A percentile compares a stretch with the other conserved stretches of the same genome.
Evolutionary conservation across 1,284 basidiomycete genomes (phyloP).

Genomic region (Hemileia vastatrix): DNA sequence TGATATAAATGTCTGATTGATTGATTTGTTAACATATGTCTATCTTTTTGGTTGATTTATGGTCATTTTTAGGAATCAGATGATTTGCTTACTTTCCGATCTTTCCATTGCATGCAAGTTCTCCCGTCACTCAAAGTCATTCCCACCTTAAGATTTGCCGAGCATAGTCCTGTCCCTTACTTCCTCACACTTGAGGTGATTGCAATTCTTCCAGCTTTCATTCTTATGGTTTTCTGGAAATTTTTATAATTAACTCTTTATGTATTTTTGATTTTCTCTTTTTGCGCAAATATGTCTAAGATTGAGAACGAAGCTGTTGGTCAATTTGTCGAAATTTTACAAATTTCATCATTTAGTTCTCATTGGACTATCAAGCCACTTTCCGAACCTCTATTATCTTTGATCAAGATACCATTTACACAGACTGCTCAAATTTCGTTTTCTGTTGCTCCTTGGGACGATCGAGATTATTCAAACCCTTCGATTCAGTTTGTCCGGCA

Average conservation of each 20-base stretch:
- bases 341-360: conserved; percentile 12
- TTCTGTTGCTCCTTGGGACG: not conserved
- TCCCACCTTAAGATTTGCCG: conserved; percentile 51
- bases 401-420: not conserved
- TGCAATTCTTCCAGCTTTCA: not conserved
- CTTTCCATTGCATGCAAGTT: conserved; percentile 56
- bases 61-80: conserved; percentile 41
- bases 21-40: not conserved
- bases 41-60: conserved; percentile 41
- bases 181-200: conserved; percentile 51
- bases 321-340: conserved; percentile 17
- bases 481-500: not conserved
- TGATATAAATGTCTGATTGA: not conserved
- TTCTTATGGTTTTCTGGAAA: not conserved
- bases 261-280: not conserved
- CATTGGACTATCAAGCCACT: conserved; percentile 11
- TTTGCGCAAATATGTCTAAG: not conserved
- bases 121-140: conserved; percentile 52
- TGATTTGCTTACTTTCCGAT: conserved; percentile 53
- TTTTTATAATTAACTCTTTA: not conserved
- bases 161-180: conserved; percentile 51
- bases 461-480: not conserved
- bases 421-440: conserved; percentile 1
- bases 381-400: not conserved
- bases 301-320: conserved; percentile 10